Base-by-base conservation (phyloP, 768 basidiomycete genomes). In the Agaricus blazei region DNA sequence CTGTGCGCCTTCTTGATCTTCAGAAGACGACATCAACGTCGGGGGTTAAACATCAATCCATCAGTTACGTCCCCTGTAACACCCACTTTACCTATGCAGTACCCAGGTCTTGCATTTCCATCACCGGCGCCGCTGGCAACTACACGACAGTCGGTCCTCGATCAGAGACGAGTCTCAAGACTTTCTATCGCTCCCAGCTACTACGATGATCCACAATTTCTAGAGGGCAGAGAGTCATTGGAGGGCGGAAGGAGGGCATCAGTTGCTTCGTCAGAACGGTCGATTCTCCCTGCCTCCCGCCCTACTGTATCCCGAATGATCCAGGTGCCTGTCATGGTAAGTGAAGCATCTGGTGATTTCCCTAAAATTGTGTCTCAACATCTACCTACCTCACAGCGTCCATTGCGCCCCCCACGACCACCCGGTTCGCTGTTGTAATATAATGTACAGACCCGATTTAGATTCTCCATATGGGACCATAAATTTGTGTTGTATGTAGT, bases 141-240 rank as follows among this genome's bases (percentile, higher is more conserved):
- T 23, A 41, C 52, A 48, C 48, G 51, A 42, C 54, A 43, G 19
- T 11, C 47, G 28, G 23, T 19, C 15, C 38, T 36, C 24, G 43
- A 45, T 15, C 15, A 28, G 9, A 41, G 49, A 54, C 56, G 51
- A 43, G 59, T 47, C 65, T 51, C 70, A 69, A 45, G 9, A 23
- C 54, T 56, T 48, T 73, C 72, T 1, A 70, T 73, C 40, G 69
- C 73, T 52, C 71, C 72, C n/a, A 74, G 72, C 59, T 71, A 73
- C 57, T 74, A 72, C 53, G 68, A 67, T n/a, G 63, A 67, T 53
- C 64, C 67, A 2, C 55, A 61, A 15, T 44, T 43, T 12, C 14
- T 48, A 23, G 65, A 60, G 56, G 59, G 60, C n/a, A 58, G 53
- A 37, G 60, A 69, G 29, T 61, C 62, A 42, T 45, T 34, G 47